Evolutionary conservation across 2,329 filamentous ascomycete species (phyloP), one percentile per base, ranked within the genome.

Genomic region (Clonostachys byssicola): DNA sequence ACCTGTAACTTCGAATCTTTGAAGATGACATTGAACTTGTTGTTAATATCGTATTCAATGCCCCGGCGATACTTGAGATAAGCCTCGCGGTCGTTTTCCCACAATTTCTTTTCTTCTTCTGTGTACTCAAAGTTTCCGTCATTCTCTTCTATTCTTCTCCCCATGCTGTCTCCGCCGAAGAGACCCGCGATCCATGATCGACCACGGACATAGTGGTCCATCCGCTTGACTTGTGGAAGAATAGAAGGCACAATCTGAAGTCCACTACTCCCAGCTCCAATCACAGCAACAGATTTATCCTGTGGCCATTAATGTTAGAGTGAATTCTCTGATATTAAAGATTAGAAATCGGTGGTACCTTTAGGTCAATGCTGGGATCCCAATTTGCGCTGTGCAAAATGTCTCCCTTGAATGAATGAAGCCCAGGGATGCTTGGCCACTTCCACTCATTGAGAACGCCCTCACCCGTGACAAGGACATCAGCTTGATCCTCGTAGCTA

Each of bases 401-500:
- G 12, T 61, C 58, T 12, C 78, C 79, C 45, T 71, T 62, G 60
- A 78, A 83, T n/a, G 65, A 60, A 8, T 69, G 50, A 1, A 81
- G 52, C 0, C 78, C 79, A 0, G 70, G 62, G 30, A 81, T 75
- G 12, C 69, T 64, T 2, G 79, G 79, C 67, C 72, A 76, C 33
- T 73, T 69, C 36, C 69, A 76, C 49, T 73, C 72, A 53, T 78
- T 78, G 35, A 80, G 59, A n/a, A 77, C 67, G 9, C 77, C 75
- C 8, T 61, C 59, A 12, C 67, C 73, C 49, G 75, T 77, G 34
- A 77, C 56, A 8, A 80, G 59, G 16, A 74, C 63, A 46, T 79
- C 68, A 47, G 69, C 73, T 48, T 63, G 63, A 51, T 78, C 72
- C 3, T 58, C 39, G 30, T 52, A 47, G 13, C 43, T 48, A 9